Percentiles rank a stretch among this genome's conserved stretches.
These are phyloP conservation scores for Neolentinus lepideus DNA, from an alignment of 1,284 basidiomycete genomes.

Conservation along the genomic window DNA sequence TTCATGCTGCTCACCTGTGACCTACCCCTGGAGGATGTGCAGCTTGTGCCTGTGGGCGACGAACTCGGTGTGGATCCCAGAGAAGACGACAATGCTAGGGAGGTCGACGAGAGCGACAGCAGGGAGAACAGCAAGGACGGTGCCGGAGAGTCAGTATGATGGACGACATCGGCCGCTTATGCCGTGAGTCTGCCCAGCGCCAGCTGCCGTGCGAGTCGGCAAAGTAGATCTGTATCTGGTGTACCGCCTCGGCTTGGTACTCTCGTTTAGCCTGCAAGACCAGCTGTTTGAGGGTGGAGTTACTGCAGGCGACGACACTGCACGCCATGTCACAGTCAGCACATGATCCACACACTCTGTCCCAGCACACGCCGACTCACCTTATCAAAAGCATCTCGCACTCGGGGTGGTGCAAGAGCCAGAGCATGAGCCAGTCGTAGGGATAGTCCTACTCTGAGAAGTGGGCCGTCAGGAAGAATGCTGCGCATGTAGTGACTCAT, in stretches of 20 bases:
- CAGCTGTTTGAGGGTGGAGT: slow-evolving; percentile 75
- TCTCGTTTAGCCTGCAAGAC: slow-evolving; percentile 83
- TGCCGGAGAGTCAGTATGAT: slow-evolving; percentile 60
- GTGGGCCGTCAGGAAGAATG: slow-evolving; percentile 81
- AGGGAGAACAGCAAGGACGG: background rate
- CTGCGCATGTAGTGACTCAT: slow-evolving; percentile 26
- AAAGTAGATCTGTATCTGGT: slow-evolving; percentile 80
- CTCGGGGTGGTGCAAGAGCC: slow-evolving; percentile 72
- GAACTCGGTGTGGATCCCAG: slow-evolving; percentile 9
- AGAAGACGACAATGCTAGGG: slow-evolving; percentile 16
- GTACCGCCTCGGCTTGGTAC: slow-evolving; percentile 76
- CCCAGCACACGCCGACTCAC: slow-evolving; percentile 32
- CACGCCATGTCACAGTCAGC: slow-evolving; percentile 3
- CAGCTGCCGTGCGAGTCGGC: slow-evolving; percentile 81
- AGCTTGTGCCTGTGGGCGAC: slow-evolving; percentile 11
- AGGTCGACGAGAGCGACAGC: slow-evolving; percentile 13
- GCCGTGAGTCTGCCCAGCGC: slow-evolving; percentile 77
- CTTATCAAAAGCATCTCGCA: slow-evolving; percentile 73
- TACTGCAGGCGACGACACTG: slow-evolving; percentile 73
- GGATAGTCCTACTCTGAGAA: slow-evolving; percentile 81
- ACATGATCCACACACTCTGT: background rate
- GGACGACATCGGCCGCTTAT: slow-evolving; percentile 73
- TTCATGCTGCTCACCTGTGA: slow-evolving; percentile 38
- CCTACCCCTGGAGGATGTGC: slow-evolving; percentile 14
- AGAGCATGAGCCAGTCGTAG: slow-evolving; percentile 78